Conservation (phyloP, 306 rosid species). For the Sophora flavescens region DNA sequence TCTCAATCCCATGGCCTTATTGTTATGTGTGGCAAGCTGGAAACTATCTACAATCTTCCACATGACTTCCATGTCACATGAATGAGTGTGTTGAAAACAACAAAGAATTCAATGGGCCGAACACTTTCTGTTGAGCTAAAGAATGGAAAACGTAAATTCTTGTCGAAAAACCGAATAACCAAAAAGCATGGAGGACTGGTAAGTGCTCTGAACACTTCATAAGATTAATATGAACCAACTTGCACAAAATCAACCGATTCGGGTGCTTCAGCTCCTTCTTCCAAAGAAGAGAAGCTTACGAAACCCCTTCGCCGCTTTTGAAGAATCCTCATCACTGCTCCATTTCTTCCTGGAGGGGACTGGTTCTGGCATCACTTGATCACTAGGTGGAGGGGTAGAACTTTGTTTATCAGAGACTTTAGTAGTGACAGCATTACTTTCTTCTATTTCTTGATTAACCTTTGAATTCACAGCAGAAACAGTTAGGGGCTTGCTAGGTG, state of each 20-base stretch:
- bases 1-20: conserved; percentile 54
- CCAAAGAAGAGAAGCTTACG: conserved; percentile 95
- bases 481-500: conserved; percentile 50
- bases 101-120: conserved; percentile 45
- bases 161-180: conserved; percentile 43
- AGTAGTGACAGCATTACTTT: conserved; percentile 41
- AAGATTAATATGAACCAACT: conserved; percentile 41
- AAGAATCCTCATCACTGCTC: conserved; percentile 78
- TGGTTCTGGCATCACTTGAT: conserved; percentile 54
- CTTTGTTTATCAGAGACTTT: conserved; percentile 63
- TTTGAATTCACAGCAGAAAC: conserved; percentile 49
- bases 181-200: conserved; percentile 31
- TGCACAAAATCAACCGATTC: conserved; percentile 45
- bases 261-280: conserved; percentile 64
- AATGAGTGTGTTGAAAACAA: conserved; percentile 50
- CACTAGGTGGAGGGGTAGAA: conserved; percentile 74
- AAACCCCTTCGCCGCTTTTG: conserved; percentile 83
- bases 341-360: conserved; percentile 89
- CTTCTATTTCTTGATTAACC: conserved; percentile 52
- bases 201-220: conserved; percentile 42
- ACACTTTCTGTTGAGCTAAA: conserved; percentile 38
- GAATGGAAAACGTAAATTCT: conserved; percentile 32
- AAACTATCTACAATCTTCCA: conserved; percentile 52
- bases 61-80: conserved; percentile 45
- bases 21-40: conserved; percentile 42